Conservation (phyloP, 495 filamentous ascomycete species). For the Parmelia sp. region DNA sequence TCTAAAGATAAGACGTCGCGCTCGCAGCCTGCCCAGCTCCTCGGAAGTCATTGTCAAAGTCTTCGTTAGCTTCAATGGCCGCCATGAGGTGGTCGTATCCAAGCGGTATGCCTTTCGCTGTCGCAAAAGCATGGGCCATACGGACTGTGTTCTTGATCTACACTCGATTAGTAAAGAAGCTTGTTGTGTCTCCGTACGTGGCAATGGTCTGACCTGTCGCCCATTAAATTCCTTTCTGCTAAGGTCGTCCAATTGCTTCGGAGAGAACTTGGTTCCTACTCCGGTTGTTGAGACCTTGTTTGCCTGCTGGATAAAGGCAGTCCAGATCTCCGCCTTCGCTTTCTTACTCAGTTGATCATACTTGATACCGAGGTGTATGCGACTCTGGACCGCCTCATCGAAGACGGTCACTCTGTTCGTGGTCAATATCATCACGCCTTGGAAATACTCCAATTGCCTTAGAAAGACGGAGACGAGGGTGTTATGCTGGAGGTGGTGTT, state of each 20-base stretch:
- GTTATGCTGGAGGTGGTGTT: slow-evolving; percentile 37
- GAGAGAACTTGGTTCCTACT: slow-evolving; percentile 9
- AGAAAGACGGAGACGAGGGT: slow-evolving; percentile 48
- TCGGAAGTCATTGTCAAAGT: slow-evolving; percentile 23
- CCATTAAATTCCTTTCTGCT: slow-evolving; percentile 23
- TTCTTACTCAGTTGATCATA: slow-evolving; percentile 22
- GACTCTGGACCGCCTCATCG: slow-evolving; percentile 47
- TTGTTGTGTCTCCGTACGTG: no score
- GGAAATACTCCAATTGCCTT: slow-evolving; percentile 50
- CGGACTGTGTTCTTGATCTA: slow-evolving; percentile 24
- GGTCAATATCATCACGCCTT: slow-evolving; percentile 53
- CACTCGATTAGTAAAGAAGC: background rate
- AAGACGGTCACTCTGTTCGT: slow-evolving; percentile 46
- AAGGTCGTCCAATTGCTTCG: slow-evolving; percentile 16
- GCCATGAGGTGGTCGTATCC: slow-evolving; percentile 21
- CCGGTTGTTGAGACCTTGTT: slow-evolving; percentile 14
- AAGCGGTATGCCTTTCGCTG: slow-evolving; percentile 20
- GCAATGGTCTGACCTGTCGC: slow-evolving; percentile 20
- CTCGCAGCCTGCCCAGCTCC: slow-evolving; percentile 15
- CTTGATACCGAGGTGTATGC: slow-evolving; percentile 40
- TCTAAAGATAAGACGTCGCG: slow-evolving; percentile 17
- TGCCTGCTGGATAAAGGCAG: slow-evolving; percentile 21
- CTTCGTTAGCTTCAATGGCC: slow-evolving; percentile 24
- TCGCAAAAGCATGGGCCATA: slow-evolving; percentile 25
- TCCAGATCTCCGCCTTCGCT: slow-evolving; percentile 25